Conservation (phyloP, 2,329 filamentous ascomycete species). For the Arachnomyces sp. region DNA sequence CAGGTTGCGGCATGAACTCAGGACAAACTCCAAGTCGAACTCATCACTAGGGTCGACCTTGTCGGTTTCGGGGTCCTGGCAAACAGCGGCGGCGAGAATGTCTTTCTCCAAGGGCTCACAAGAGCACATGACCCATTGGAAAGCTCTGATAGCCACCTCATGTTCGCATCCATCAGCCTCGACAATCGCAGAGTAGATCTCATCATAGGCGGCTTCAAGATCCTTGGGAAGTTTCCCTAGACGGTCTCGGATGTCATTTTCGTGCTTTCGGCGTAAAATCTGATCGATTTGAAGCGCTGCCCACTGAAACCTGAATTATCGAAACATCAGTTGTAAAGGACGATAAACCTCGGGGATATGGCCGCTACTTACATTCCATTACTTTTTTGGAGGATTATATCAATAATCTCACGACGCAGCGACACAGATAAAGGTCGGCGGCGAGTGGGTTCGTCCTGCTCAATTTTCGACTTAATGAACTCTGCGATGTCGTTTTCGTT, state of each 20-base stretch:
- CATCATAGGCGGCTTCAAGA: conserved; percentile 23
- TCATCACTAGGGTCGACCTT: conserved; percentile 5
- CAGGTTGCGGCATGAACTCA: conserved; percentile 18
- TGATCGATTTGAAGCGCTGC: conserved; percentile 23
- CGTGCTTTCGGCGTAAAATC: conserved; percentile 10
- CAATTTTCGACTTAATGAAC: conserved; percentile 19
- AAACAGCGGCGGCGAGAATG: conserved; percentile 12
- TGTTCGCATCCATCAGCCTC: conserved; percentile 8
- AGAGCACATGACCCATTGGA: conserved; percentile 20
- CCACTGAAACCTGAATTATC: conserved; percentile 33
- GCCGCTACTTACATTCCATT: conserved; percentile 23
- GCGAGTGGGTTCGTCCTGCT: conserved; percentile 7
- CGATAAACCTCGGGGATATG: too few relatives aligned
- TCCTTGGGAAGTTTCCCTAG: conserved; percentile 22
- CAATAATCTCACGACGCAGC: conserved; percentile 15
- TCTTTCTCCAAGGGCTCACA: conserved; percentile 9
- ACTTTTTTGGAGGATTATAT: conserved; percentile 15
- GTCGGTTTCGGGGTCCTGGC: conserved; percentile 10
- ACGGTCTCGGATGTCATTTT: conserved; percentile 16
- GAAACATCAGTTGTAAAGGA: too few relatives aligned
- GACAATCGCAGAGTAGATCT: conserved; percentile 16
- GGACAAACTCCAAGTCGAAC: conserved; percentile 8
- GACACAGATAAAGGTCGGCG: conserved; percentile 11
- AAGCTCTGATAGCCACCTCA: conserved; percentile 14
- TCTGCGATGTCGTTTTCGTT: conserved; percentile 23